Percentiles rank a stretch among this genome's conserved stretches.
Evolutionary conservation across 495 filamentous ascomycete species (phyloP).

Genomic region (Hypoxylon lenormandii): DNA sequence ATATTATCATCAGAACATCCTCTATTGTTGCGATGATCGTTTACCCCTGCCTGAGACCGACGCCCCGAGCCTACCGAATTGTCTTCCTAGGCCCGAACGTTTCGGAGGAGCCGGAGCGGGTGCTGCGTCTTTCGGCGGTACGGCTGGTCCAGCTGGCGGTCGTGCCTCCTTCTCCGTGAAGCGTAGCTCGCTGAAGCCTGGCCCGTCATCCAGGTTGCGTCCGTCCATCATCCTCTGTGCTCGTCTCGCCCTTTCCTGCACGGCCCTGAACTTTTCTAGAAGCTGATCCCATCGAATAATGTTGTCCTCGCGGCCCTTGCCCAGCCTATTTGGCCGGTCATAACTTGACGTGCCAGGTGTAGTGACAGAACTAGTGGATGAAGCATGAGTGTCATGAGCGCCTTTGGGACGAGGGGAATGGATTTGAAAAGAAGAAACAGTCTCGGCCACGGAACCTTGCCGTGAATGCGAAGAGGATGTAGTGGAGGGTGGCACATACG

Average conservation of each 20-base stretch:
- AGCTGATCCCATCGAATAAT: constrained; percentile 91
- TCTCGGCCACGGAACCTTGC: constrained; percentile 57
- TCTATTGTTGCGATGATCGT: constrained; percentile 54
- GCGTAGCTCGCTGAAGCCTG: constrained; percentile 55
- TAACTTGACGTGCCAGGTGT: constrained; percentile 66
- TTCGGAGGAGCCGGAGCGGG: constrained; percentile 59
- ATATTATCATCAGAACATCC: neutral
- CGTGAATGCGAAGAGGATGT: constrained; percentile 48
- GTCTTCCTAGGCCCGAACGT: constrained; percentile 72
- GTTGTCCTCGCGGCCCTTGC: constrained; percentile 82
- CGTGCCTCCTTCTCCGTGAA: constrained; percentile 58
- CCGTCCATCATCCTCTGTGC: constrained; percentile 56
- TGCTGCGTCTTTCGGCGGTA: constrained; percentile 58
- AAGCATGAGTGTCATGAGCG: constrained; percentile 49
- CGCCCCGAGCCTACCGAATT: constrained; percentile 74
- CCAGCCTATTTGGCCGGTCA: constrained; percentile 81
- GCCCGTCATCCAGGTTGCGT: constrained; percentile 56
- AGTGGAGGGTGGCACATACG: constrained; percentile 69
- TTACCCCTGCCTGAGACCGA: constrained; percentile 71
- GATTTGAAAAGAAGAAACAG: constrained; percentile 53
- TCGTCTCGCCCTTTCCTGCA: constrained; percentile 80
- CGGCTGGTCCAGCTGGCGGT: constrained; percentile 50
- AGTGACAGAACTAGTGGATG: constrained; percentile 59
- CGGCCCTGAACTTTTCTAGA: constrained; percentile 91
- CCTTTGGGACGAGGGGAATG: constrained; percentile 39